Base-by-base conservation (phyloP, 1,139 yeast genomes). In the Saccharomyces hybrid region DNA sequence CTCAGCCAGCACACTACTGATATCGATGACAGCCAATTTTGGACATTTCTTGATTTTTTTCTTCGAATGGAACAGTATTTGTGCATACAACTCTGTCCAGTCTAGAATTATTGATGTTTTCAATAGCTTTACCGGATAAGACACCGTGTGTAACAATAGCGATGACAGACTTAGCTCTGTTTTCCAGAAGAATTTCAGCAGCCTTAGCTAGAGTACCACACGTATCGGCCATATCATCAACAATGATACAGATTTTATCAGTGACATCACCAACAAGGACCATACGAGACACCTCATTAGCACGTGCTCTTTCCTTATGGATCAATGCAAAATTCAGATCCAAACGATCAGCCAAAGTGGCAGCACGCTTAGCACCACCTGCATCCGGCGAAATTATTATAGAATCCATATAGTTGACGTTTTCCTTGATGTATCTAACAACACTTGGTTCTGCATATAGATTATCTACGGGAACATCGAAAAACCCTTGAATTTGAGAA, bases 141-240 rank as follows among this genome's bases (percentile, higher is more conserved):
- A 93, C 87, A 53, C 98, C 99, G 71, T 93, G 99, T 4, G 99
- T 93, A 32, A 93, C 97, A 60, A 93, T 87, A 48, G 98, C 98
- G 66, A 93, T 86, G 48, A 93, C 98, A 57, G 84, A 78, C 63
- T 81, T 76, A 19, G 98, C 98, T 26, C 84, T 85, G 67, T 90
- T 86, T 50, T 83, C 87, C 59, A 91, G 72, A 57, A 93, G 76
- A 4, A 93, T 84, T 64, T 91, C 97, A 26, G 97, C 97, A 47
- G 99, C 98, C 74, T 91, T 93, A 59, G 91, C 95, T 62, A 93
- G 77, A 3, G 99, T 93, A 57, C 98, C 98, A 75, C 98, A 93
- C 24, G 99, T 93, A 70, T 93, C 99, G 51, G 98, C 99, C 96
- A 93, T 91, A 70, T 93, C 99, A 73, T 93, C 99, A 48, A 93